Evolutionary conservation across 2,329 filamentous ascomycete species (phyloP), one percentile per base, ranked within the genome.

Genomic region (Metarhizium brunneum): DNA sequence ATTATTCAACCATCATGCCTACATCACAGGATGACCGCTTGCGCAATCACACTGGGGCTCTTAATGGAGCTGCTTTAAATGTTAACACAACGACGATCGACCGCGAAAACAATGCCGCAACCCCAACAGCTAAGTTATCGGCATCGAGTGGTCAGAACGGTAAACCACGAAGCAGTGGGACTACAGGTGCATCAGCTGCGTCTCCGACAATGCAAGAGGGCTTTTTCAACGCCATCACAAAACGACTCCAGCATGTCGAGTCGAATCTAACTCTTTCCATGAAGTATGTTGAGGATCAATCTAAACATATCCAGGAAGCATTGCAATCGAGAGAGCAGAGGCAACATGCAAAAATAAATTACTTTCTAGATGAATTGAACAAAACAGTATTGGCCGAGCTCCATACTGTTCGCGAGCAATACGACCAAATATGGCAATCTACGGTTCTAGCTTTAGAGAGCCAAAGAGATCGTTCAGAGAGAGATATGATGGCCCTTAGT

Each of bases 201-300:
- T 82, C 84, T 1, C 92, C 92, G 2, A 91, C 92, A 0, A 94
- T 95, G 1, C 94, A 99, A 69, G 94, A 99, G 68, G 94, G 89
- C 2, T 97, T 99, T 71, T 99, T 96, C 80, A 97, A 97, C 69
- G 90, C 91, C 4, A 87, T 97, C 8, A 90, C 92, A 60, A 97
- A 97, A 70, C 88, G 94, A 1, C 79, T 99, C 4, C 89, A 92
- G 61, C 85, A 92, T 63, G 84, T 97, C 7, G 94, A 99, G 70
- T 83, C 89, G 16, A 99, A 97, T 68, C 90, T 92, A 11, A 95
- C 92, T 0, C 78, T 97, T 11, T 96, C 92, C 0, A 76, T 97
- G 8, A 89, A 96, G 65, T 99, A 99, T 66, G 95, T 99, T 57
- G 92, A 97, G 72, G 91, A 96, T 57, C 94, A 97, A 68, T 96